Evolutionary conservation across 176 grass and related monocot species (phyloP), one percentile per base, ranked within the genome.

Genomic region (Olyra latifolia): DNA sequence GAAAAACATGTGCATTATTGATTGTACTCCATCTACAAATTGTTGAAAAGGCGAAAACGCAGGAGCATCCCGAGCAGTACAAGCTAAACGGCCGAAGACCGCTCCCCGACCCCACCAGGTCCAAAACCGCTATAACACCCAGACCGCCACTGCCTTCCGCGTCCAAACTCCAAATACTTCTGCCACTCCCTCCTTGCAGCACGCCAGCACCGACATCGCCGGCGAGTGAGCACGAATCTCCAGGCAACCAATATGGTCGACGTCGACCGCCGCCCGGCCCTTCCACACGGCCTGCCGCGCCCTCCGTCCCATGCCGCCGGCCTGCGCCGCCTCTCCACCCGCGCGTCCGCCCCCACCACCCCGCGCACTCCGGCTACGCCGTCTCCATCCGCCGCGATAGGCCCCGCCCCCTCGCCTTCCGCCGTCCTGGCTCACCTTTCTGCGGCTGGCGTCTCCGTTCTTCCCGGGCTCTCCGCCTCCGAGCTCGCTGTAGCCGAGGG

Each of bases 271-370:
- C 65, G 86, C 4, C 77, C 38, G 46, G 19, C 62, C 52, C 85
- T 56, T 53, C 84, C 69, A 46, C 81, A 65, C 88, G 82, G 43
- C 83, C 70, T 83, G 57, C 83, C 71, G 32, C 82, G 69, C 4
- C 91, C 54, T 40, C 88, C 78, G 2, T 83, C 82, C 58, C 89
- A 84, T 79, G 76, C 69, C 10, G 88, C 82, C 0, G 93, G 84
- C 23, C 84, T 95, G 16, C 93, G 93, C 64, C 90, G 90, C 5
- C 87, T 96, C 48, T 96, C 93, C 48, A 77, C 74, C 10, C 90
- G 93, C 41, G 93, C 93, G 9, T 84, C 90, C 27, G 72, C 93
- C 1, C 74, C 92, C 10, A 53, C 76, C 38, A 78, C 77, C 53
- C 73, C 89, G 15, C 72, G 82, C 54, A 30, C 67, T 16, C 0